phyloP scores from a whole-genome alignment of 2,329 filamentous ascomycete genomes.

The Epichloe baconii region DNA sequence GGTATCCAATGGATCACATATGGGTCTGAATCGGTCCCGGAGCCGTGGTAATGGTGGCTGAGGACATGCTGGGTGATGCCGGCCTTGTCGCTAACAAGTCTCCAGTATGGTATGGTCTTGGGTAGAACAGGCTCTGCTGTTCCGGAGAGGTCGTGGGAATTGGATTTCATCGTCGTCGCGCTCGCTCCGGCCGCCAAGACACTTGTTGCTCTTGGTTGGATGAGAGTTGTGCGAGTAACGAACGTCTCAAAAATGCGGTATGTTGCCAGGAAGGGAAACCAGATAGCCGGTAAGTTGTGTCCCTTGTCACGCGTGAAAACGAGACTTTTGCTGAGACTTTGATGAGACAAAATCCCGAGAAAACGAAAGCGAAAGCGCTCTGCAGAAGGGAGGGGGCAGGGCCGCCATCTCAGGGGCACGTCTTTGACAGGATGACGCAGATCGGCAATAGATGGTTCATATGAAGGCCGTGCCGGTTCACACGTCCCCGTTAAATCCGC shows the following conservation, averaged over 20 bases:
- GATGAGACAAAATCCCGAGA: too few species aligned
- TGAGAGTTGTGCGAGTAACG: not conserved
- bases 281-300: too few species aligned
- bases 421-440: not conserved
- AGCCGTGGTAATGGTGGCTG: constrained; percentile 36
- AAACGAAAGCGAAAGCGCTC: too few species aligned
- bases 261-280: too few species aligned
- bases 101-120: constrained; percentile 8
- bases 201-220: not conserved
- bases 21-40: constrained; percentile 49
- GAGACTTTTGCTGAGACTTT: too few species aligned
- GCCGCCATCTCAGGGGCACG: not conserved
- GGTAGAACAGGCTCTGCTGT: not conserved
- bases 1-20: constrained; percentile 51
- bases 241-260: not conserved
- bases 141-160: not conserved
- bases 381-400: not conserved
- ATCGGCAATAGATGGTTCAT: not conserved
- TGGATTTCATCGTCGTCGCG: not conserved
- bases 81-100: constrained; percentile 37
- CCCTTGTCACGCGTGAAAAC: too few species aligned
- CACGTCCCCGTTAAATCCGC: not conserved
- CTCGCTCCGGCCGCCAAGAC: not conserved
- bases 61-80: constrained; percentile 38
- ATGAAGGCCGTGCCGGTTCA: not conserved